A percentile compares a stretch with the other conserved stretches of the same genome.
These are phyloP conservation scores for Ascochyta rabiei DNA, from an alignment of 2,329 filamentous ascomycete genomes.

Conservation along the genomic window DNA sequence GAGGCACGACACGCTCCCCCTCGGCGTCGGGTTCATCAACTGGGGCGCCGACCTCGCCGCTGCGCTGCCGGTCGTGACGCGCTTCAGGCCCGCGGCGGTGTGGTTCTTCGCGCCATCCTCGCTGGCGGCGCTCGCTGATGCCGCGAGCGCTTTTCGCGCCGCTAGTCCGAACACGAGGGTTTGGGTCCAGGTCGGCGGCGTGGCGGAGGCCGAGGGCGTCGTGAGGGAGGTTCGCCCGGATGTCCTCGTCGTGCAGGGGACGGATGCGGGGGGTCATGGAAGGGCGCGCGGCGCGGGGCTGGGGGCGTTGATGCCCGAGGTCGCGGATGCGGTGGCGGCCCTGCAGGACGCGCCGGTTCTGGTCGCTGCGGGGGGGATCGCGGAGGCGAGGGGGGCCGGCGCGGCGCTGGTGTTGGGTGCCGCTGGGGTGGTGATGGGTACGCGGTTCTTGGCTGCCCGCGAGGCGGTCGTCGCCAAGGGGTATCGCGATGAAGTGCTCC, in stretches of 20 bases:
- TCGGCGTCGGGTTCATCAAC: constrained; percentile 68
- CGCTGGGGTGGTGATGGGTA: constrained; percentile 66
- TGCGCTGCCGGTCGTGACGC: constrained; percentile 58
- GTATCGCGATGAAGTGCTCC: constrained; percentile 55
- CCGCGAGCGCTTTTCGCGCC: constrained; percentile 40
- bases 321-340: constrained; percentile 54
- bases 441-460: constrained; percentile 63
- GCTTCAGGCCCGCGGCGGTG: constrained; percentile 63
- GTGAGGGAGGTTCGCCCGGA: constrained; percentile 58
- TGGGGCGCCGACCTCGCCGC: constrained; percentile 54
- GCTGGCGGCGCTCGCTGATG: constrained; percentile 44
- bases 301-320: constrained; percentile 64
- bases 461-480: constrained; percentile 56
- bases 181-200: constrained; percentile 68
- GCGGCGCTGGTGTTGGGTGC: constrained; percentile 63
- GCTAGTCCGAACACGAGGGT: constrained; percentile 53
- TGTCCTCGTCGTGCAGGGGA: constrained; percentile 66
- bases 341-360: constrained; percentile 48
- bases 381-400: constrained; percentile 63
- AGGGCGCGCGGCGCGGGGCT: constrained; percentile 62
- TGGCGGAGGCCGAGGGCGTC: constrained; percentile 60
- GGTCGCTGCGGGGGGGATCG: constrained; percentile 64
- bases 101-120: constrained; percentile 70
- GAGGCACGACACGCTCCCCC: constrained; percentile 49
- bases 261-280: constrained; percentile 70